Conservation (phyloP, 371 early-diverging fungal species). For the Mucor saturninus region DNA sequence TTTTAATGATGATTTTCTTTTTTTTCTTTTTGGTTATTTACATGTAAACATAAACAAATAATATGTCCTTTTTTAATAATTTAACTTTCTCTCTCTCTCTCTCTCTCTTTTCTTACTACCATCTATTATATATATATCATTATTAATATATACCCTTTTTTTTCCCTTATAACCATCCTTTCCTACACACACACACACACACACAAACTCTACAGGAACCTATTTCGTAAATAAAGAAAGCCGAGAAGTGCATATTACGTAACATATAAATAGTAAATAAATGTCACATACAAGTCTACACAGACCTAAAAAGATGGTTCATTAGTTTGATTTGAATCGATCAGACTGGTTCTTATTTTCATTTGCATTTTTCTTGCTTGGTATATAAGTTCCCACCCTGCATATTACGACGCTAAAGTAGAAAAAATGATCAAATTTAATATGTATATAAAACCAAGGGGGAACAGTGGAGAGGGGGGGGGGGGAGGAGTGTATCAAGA, state of each 20-base stretch:
- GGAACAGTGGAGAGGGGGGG: neutral
- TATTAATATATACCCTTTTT: slow-evolving; percentile 3
- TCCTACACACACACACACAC: neutral
- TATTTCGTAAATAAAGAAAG: neutral
- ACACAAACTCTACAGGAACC: neutral
- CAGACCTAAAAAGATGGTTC: neutral
- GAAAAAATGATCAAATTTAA: slow-evolving; percentile 1
- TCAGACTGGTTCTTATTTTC: neutral
- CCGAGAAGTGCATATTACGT: slow-evolving; percentile 5
- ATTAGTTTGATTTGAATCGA: neutral
- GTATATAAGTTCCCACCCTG: neutral
- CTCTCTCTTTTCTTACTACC: neutral
- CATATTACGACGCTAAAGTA: slow-evolving; percentile 5
- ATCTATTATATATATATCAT: slow-evolving; percentile 1
- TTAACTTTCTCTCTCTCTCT: too few relatives aligned
- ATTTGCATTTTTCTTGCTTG: neutral
- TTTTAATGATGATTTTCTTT: slow-evolving; percentile 7
- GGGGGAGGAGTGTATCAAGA: neutral
- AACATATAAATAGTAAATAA: neutral
- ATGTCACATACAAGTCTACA: neutral
- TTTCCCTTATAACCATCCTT: neutral
- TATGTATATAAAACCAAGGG: slow-evolving; percentile 3
- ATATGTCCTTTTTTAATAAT: slow-evolving; percentile 19
- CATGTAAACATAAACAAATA: slow-evolving; percentile 17
- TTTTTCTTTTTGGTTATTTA: neutral